Evolutionary conservation across 2,329 filamentous ascomycete genomes (phyloP).

Genomic region (Eutypella sp.): DNA sequence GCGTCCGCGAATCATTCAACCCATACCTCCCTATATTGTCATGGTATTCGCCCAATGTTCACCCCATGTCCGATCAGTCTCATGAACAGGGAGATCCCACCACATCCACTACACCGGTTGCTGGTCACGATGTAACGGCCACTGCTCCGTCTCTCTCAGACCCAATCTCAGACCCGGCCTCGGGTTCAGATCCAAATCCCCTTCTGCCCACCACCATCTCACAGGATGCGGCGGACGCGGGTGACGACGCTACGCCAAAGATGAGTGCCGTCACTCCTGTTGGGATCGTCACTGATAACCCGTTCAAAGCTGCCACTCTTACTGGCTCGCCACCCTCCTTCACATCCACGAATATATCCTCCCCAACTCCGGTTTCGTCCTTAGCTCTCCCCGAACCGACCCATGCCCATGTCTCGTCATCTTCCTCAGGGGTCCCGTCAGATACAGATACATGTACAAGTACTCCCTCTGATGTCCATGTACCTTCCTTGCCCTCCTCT

Average conservation of each 20-base stretch:
- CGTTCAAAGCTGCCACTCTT: conserved; percentile 18
- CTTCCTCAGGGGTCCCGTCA: conserved; percentile 4
- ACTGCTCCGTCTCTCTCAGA: conserved; percentile 6
- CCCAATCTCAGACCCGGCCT: no score
- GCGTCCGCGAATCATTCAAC: conserved; percentile 17
- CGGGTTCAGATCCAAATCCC: no score
- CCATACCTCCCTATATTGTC: conserved; percentile 18
- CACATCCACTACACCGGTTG: conserved; percentile 30
- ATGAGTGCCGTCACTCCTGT: conserved; percentile 14
- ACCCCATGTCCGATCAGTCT: conserved; percentile 53
- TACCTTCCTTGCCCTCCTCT: conserved; percentile 17
- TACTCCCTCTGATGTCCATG: conserved; percentile 13
- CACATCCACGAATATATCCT: neutral
- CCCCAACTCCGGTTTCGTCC: conserved; percentile 6
- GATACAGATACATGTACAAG: neutral
- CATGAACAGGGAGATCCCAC: conserved; percentile 51
- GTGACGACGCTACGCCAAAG: conserved; percentile 16
- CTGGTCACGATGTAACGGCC: conserved; percentile 1
- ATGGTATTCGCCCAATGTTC: conserved; percentile 44
- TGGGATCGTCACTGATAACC: conserved; percentile 22
- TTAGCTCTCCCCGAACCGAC: conserved; percentile 17
- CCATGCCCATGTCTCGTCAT: conserved; percentile 14
- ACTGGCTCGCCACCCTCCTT: conserved; percentile 18
- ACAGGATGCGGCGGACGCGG: conserved; percentile 14
- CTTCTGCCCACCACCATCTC: conserved; percentile 3